phyloP scores from a whole-genome alignment of 2,329 filamentous ascomycete genomes.

The Torrubiellomyces zombiae region DNA sequence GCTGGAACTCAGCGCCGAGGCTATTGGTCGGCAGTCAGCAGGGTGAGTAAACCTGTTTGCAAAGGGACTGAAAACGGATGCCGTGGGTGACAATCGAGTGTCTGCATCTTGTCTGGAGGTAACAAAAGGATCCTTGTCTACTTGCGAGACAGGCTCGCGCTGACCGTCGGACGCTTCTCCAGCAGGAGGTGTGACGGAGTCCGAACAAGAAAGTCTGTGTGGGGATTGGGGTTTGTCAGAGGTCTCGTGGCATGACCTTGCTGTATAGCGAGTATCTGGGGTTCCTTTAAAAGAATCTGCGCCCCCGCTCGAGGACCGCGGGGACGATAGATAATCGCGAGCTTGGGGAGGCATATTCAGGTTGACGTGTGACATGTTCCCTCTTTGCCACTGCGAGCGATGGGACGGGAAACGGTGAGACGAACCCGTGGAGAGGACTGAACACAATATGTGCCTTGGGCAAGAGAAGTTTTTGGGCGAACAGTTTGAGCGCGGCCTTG shows the following conservation, averaged over 20 bases:
- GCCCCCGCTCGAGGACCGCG: conserved; percentile 32
- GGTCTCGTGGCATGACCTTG: conserved; percentile 44
- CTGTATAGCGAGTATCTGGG: conserved; percentile 45
- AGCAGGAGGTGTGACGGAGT: conserved; percentile 13
- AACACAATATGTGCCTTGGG: too few species aligned
- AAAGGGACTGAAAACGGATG: conserved; percentile 41
- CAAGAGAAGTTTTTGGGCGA: too few species aligned
- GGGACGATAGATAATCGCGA: conserved; percentile 32
- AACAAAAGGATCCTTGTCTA: conserved; percentile 38
- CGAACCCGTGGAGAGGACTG: too few species aligned
- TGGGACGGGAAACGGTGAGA: too few species aligned
- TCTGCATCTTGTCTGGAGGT: conserved; percentile 17
- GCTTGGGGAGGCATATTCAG: too few species aligned
- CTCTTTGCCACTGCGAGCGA: too few species aligned
- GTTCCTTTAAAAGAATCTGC: conserved; percentile 44
- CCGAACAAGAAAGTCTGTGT: conserved; percentile 14
- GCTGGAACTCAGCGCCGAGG: conserved; percentile 26
- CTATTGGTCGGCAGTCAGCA: conserved; percentile 11
- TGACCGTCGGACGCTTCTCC: conserved; percentile 11
- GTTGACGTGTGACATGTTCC: too few species aligned
- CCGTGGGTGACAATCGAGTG: conserved; percentile 44
- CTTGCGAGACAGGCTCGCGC: conserved; percentile 8
- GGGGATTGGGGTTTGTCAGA: conserved; percentile 23
- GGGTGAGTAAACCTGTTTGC: conserved; percentile 5
- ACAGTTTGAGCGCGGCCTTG: too few species aligned